Percentiles rank a stretch among this genome's conserved stretches.
Evolutionary conservation across 2,329 filamentous ascomycete genomes (phyloP).

Genomic region (Metarhizium humberi): DNA sequence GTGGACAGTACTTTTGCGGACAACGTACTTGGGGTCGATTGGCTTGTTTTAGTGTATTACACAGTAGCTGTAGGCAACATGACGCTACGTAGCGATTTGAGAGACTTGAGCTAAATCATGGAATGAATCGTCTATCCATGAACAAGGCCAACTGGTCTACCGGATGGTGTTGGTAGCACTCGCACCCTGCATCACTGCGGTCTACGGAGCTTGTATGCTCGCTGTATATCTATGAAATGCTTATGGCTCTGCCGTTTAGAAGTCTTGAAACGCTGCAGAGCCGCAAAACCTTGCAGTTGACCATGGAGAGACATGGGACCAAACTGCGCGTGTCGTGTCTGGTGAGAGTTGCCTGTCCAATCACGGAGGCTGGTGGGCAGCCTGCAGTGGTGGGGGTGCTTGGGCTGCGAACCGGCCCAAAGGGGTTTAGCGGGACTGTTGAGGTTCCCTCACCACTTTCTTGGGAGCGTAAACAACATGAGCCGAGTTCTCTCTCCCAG

Average conservation of each 20-base stretch:
- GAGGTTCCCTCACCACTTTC: conserved; percentile 1
- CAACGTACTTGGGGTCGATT: conserved; percentile 19
- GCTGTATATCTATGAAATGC: too few relatives aligned
- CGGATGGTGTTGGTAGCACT: too few relatives aligned
- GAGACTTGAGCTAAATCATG: too few relatives aligned
- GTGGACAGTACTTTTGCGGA: conserved; percentile 11
- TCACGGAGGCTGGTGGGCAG: not conserved
- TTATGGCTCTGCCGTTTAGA: too few relatives aligned
- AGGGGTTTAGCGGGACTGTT: conserved; percentile 7
- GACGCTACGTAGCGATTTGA: conserved; percentile 1
- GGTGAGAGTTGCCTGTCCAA: not conserved
- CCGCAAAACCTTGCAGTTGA: too few relatives aligned
- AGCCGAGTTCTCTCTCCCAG: conserved; percentile 7
- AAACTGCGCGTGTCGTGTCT: too few relatives aligned
- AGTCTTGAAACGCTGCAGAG: too few relatives aligned
- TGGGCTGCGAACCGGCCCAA: not conserved
- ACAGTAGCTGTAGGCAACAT: conserved; percentile 19
- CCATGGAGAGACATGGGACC: too few relatives aligned
- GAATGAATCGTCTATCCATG: too few relatives aligned
- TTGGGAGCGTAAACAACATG: conserved; percentile 11
- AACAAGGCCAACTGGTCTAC: not conserved
- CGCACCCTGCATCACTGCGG: too few relatives aligned
- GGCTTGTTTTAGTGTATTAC: conserved; percentile 8
- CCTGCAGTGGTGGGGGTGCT: not conserved
- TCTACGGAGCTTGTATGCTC: too few relatives aligned